A percentile compares a stretch with the other conserved stretches of the same genome.
Evolutionary conservation across 2,329 filamentous ascomycete species (phyloP).

Genomic region (Fusarium circinatum): DNA sequence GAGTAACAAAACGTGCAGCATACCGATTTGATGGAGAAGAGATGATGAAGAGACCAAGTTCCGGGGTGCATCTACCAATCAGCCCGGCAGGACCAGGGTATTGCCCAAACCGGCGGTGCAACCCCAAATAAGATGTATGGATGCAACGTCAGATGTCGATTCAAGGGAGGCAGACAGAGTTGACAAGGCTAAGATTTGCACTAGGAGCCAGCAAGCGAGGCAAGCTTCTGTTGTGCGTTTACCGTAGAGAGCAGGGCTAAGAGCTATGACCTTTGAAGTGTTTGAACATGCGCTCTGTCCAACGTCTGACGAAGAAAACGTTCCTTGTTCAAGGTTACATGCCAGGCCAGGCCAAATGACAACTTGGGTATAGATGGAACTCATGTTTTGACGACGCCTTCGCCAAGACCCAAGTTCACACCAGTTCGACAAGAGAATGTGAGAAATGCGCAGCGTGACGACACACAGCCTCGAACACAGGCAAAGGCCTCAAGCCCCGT

Average conservation of each 20-base stretch:
- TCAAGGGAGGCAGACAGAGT: conserved; percentile 18
- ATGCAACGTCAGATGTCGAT: conserved; percentile 40
- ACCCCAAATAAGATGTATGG: conserved; percentile 37
- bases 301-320: conserved; percentile 3
- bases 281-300: neutral
- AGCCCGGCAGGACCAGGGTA: conserved; percentile 31
- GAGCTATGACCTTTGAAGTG: conserved; percentile 12
- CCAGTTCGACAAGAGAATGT: conserved; percentile 28
- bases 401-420: conserved; percentile 41
- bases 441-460: conserved; percentile 38
- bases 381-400: neutral
- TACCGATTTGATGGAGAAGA: conserved; percentile 44
- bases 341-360: neutral
- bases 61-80: conserved; percentile 44
- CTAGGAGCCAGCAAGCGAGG: conserved; percentile 17
- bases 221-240: conserved; percentile 17
- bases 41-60: conserved; percentile 37
- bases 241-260: neutral
- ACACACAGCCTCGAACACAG: conserved; percentile 41
- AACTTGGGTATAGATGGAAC: neutral
- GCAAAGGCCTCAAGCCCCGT: conserved; percentile 36
- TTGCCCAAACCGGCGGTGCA: conserved; percentile 38
- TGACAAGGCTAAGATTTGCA: conserved; percentile 23
- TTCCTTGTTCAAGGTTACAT: neutral
- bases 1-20: conserved; percentile 40